Conservation (phyloP, 805 yeast species). For the Hanseniaspora clermontiae region DNA sequence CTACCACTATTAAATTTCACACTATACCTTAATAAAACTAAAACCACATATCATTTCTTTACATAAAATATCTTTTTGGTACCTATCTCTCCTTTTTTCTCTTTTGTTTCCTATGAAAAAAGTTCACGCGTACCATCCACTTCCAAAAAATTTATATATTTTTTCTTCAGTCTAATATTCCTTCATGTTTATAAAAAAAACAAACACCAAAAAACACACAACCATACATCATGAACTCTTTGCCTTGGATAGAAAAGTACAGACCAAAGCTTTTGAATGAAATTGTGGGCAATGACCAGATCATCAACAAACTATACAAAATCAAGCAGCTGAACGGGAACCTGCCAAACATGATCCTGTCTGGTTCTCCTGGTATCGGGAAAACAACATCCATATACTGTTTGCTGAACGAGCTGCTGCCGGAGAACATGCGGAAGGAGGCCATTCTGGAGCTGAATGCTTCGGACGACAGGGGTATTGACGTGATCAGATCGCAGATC, state of each 20-base stretch:
- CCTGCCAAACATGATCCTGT: conserved; percentile 90
- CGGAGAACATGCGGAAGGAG: conserved; percentile 47
- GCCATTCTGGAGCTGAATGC: conserved; percentile 92
- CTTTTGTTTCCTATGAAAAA: too few species aligned
- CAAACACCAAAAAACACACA: not conserved
- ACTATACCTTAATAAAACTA: too few species aligned
- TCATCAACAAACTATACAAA: conserved; percentile 59
- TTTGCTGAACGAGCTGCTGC: conserved; percentile 72
- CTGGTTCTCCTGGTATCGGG: conserved; percentile 96
- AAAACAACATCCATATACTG: conserved; percentile 90
- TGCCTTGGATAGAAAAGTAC: conserved; percentile 83
- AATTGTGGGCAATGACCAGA: conserved; percentile 87
- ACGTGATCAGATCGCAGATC: conserved; percentile 84
- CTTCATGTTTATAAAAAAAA: too few species aligned
- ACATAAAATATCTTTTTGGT: too few species aligned
- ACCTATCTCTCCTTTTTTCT: too few species aligned
- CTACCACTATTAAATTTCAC: too few species aligned
- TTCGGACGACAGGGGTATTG: conserved; percentile 94
- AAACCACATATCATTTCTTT: too few species aligned
- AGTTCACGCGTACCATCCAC: too few species aligned
- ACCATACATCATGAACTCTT: conserved; percentile 5
- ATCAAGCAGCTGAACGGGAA: conserved; percentile 86
- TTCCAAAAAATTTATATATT: too few species aligned
- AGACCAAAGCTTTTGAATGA: conserved; percentile 70
- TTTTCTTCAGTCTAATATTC: too few species aligned